Conservation (phyloP, 225 moss, liverwort and hornwort genomes). For the Sphagnum tenellum region DNA sequence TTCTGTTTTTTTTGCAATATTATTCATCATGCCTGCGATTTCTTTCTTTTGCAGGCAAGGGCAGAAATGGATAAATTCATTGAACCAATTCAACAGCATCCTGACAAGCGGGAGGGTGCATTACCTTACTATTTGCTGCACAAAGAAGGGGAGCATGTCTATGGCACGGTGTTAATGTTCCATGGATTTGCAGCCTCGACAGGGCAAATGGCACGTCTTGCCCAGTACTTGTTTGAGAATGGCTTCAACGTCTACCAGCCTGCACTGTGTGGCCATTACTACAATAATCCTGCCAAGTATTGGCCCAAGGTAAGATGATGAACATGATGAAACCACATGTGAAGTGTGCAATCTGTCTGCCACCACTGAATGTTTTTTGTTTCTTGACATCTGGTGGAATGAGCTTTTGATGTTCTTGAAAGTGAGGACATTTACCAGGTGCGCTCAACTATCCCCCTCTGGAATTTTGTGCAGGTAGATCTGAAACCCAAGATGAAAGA, state of each 20-base stretch:
- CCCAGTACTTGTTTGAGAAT: constrained; percentile 63
- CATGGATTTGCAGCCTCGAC: constrained; percentile 57
- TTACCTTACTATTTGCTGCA: constrained; percentile 62
- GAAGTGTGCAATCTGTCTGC: too few species aligned
- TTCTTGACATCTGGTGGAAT: too few species aligned
- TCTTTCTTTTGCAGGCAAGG: constrained; percentile 32
- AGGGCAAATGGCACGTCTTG: constrained; percentile 52
- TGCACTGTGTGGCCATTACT: constrained; percentile 45
- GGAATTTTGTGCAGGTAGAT: constrained; percentile 18
- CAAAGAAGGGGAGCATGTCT: constrained; percentile 52
- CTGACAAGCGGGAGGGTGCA: constrained; percentile 43
- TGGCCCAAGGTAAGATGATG: constrained; percentile 51
- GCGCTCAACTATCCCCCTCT: too few species aligned
- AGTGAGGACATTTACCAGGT: too few species aligned
- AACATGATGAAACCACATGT: too few species aligned
- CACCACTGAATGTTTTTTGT: too few species aligned
- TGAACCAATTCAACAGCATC: constrained; percentile 14
- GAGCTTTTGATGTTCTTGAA: too few species aligned
- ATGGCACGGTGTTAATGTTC: constrained; percentile 60
- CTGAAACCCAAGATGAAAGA: constrained; percentile 41
- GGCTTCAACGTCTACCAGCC: constrained; percentile 79
- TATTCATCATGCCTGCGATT: too few species aligned
- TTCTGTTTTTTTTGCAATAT: too few species aligned
- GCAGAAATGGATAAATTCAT: constrained; percentile 44
- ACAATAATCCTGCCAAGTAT: constrained; percentile 54